Evolutionary conservation across 106 monocot genomes (phyloP).

Genomic region (Iris macrosiphon): DNA sequence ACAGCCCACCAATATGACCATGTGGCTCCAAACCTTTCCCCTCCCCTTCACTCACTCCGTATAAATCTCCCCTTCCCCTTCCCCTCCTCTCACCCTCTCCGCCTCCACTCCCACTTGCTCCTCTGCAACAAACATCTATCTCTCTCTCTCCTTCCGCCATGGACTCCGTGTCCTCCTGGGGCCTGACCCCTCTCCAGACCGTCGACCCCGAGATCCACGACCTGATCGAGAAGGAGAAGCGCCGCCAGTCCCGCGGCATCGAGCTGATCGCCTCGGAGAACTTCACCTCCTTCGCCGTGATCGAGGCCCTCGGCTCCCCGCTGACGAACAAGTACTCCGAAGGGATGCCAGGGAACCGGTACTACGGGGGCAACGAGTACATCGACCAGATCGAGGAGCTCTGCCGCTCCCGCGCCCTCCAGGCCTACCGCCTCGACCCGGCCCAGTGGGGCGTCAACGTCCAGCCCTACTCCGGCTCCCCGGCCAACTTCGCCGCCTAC

Average conservation of each 20-base stretch:
- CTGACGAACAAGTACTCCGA: constrained; percentile 86
- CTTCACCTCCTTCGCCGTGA: constrained; percentile 75
- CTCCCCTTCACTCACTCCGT: too few relatives aligned
- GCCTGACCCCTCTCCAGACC: constrained; percentile 34
- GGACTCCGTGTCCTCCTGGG: constrained; percentile 54
- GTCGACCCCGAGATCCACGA: constrained; percentile 55
- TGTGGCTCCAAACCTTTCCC: too few relatives aligned
- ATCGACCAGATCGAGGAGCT: constrained; percentile 77
- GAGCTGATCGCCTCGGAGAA: constrained; percentile 76
- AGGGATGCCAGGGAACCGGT: constrained; percentile 76
- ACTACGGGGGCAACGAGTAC: constrained; percentile 72
- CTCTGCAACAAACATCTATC: too few relatives aligned
- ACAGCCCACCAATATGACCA: too few relatives aligned
- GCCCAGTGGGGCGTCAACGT: constrained; percentile 69
- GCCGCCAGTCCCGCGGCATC: constrained; percentile 65
- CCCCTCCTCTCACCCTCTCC: too few relatives aligned
- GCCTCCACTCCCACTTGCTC: too few relatives aligned
- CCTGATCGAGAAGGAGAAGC: constrained; percentile 77
- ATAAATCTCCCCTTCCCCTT: too few relatives aligned
- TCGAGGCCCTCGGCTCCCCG: constrained; percentile 64
- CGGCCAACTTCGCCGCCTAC: constrained; percentile 76
- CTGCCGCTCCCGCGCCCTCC: constrained; percentile 56
- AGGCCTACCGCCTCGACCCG: constrained; percentile 58
- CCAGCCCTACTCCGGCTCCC: constrained; percentile 71
- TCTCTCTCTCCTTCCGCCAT: too few relatives aligned